A percentile compares a stretch with the other conserved stretches of the same genome.
phyloP scores from a whole-genome alignment of 177 flowering plant species.

The Tripterygium wilfordii region DNA sequence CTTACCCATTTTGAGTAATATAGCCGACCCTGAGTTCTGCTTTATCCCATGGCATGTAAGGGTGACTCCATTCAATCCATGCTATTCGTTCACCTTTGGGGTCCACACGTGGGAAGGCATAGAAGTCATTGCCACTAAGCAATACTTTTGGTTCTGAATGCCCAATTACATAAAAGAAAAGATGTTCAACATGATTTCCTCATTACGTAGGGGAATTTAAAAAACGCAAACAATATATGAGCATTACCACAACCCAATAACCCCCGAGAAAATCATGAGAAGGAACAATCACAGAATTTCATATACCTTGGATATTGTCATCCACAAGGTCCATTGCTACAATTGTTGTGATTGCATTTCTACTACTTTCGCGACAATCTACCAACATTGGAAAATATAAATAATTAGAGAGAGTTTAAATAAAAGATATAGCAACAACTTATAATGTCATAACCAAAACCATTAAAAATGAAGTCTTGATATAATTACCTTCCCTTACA shows the following conservation, averaged over 20 bases:
- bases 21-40: constrained; percentile 95
- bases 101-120: constrained; percentile 90
- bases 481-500: constrained; percentile 89
- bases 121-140: constrained; percentile 87
- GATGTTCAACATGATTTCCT: background rate
- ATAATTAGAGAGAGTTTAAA: background rate
- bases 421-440: too few species aligned
- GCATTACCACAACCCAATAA: too few species aligned
- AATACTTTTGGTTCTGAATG: constrained; percentile 70
- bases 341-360: constrained; percentile 61
- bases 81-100: constrained; percentile 67
- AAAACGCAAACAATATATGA: too few species aligned
- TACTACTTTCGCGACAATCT: constrained; percentile 69
- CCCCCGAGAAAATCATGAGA: too few species aligned
- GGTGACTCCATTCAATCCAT: constrained; percentile 95
- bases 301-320: constrained; percentile 52
- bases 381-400: background rate
- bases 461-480: background rate
- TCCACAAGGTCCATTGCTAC: constrained; percentile 43
- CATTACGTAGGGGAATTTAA: background rate
- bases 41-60: constrained; percentile 98
- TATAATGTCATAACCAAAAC: background rate
- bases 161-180: constrained; percentile 7
- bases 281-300: too few species aligned
- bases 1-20: constrained; percentile 77